These are phyloP conservation scores for Colletotrichum acutatum DNA, from an alignment of 2,329 filamentous ascomycete genomes.

Conservation along the genomic window DNA sequence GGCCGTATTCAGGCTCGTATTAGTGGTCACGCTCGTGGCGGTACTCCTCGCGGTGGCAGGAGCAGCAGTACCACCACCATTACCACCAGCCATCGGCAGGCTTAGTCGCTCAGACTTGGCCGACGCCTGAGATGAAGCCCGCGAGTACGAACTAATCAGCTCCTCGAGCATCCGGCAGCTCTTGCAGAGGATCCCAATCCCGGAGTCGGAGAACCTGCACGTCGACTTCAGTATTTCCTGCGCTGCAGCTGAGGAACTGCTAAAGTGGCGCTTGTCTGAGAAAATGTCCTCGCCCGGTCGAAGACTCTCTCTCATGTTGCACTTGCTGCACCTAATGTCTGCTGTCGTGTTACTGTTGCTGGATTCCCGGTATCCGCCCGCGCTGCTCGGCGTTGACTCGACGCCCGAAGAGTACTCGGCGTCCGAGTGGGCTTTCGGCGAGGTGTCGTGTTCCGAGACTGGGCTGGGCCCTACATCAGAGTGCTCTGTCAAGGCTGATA, in stretches of 20 bases:
- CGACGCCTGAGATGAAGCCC: conserved; percentile 22
- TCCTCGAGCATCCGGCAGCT: conserved; percentile 32
- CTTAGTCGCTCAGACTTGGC: background rate
- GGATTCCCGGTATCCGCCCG: conserved; percentile 12
- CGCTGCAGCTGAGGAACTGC: background rate
- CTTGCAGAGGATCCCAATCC: conserved; percentile 26
- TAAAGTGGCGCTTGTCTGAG: background rate
- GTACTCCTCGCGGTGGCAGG: background rate
- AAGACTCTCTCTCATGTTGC: conserved; percentile 29
- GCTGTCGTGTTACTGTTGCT: background rate
- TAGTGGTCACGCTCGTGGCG: background rate
- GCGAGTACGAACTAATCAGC: conserved; percentile 31
- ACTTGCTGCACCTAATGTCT: conserved; percentile 32
- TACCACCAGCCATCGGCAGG: background rate
- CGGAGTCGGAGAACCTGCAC: conserved; percentile 31
- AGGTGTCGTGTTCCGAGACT: background rate
- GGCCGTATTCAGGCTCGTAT: background rate
- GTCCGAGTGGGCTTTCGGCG: conserved; percentile 17
- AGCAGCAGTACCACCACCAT: too few species aligned
- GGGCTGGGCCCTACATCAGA: conserved; percentile 4
- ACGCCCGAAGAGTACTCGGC: conserved; percentile 30
- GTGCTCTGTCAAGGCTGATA: conserved; percentile 28
- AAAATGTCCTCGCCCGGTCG: conserved; percentile 22
- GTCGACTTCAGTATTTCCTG: background rate
- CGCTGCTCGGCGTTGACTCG: conserved; percentile 28